These are phyloP conservation scores for Phytophthora pluvialis DNA, from an alignment of 352 stramenopile genomes.

Conservation along the genomic window DNA sequence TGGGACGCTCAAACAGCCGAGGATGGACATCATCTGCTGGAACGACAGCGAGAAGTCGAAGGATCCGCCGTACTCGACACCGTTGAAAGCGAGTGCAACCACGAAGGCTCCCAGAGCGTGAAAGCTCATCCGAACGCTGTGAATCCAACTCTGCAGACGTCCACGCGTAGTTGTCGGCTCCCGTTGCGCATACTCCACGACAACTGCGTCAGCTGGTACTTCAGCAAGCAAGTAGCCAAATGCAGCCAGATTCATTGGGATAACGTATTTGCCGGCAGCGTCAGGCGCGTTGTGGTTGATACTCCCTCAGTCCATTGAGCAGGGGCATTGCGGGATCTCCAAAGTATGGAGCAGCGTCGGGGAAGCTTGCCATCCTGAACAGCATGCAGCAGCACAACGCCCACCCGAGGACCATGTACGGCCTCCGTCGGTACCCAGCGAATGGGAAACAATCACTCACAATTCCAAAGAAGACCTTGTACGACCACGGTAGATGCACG, in stretches of 20 bases:
- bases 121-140: constrained; percentile 46
- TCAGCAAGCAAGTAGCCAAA: constrained; percentile 60
- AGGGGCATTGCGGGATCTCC: constrained; percentile 38
- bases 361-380: constrained; percentile 28
- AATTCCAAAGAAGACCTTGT: constrained; percentile 59
- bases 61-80: constrained; percentile 43
- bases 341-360: constrained; percentile 41
- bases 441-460: constrained; percentile 57
- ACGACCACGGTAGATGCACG: constrained; percentile 53
- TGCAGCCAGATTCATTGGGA: constrained; percentile 60
- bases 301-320: constrained; percentile 40
- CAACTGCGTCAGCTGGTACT: constrained; percentile 57
- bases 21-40: constrained; percentile 45
- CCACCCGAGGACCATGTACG: constrained; percentile 58
- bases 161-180: constrained; percentile 50
- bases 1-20: constrained; percentile 39
- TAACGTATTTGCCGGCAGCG: constrained; percentile 44
- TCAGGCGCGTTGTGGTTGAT: constrained; percentile 37
- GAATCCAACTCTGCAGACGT: constrained; percentile 49
- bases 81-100: constrained; percentile 51
- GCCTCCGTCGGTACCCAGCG: constrained; percentile 44
- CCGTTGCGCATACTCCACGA: constrained; percentile 61
- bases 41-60: constrained; percentile 51
- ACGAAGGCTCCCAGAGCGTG: constrained; percentile 42
- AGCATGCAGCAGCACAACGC: constrained; percentile 39